Percentiles rank a stretch among this genome's conserved stretches.
These are phyloP conservation scores for Metarhizium brunneum DNA, from an alignment of 2,329 filamentous ascomycete species.

Conservation along the genomic window DNA sequence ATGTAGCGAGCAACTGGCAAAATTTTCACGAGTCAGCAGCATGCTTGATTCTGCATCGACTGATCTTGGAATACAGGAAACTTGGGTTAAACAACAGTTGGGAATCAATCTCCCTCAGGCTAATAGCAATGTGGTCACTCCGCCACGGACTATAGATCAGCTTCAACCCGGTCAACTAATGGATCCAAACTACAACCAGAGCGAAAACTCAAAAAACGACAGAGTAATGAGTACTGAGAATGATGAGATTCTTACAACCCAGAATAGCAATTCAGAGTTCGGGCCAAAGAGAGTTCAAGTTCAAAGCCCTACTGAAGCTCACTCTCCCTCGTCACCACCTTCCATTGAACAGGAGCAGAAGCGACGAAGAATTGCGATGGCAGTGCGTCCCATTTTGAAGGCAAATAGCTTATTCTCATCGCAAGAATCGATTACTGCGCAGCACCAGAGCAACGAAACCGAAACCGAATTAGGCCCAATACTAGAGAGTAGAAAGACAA, in stretches of 20 bases:
- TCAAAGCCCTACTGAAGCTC: conserved; percentile 6
- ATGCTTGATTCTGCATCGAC: conserved; percentile 18
- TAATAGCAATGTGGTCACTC: neutral
- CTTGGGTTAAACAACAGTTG: conserved; percentile 20
- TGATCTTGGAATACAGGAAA: conserved; percentile 18
- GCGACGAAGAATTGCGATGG: conserved; percentile 19
- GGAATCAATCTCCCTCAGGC: neutral
- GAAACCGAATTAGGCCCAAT: conserved; percentile 13
- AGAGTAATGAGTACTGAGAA: neutral
- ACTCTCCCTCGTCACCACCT: conserved; percentile 16
- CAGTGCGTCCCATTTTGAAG: conserved; percentile 27
- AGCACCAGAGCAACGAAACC: conserved; percentile 1
- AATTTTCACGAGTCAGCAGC: conserved; percentile 17
- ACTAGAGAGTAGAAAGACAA: conserved; percentile 12
- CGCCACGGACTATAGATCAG: neutral
- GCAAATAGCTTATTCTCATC: neutral
- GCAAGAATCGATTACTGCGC: conserved; percentile 6
- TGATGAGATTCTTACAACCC: neutral
- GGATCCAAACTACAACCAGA: neutral
- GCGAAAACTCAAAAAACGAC: neutral
- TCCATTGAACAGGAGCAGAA: conserved; percentile 27
- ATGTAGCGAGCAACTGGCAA: conserved; percentile 15
- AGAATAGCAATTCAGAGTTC: neutral
- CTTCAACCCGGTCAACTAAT: neutral
- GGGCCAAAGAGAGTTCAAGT: conserved; percentile 5